Evolutionary conservation across 1,284 basidiomycete genomes (phyloP).

Genomic region (Naganishia sp.): DNA sequence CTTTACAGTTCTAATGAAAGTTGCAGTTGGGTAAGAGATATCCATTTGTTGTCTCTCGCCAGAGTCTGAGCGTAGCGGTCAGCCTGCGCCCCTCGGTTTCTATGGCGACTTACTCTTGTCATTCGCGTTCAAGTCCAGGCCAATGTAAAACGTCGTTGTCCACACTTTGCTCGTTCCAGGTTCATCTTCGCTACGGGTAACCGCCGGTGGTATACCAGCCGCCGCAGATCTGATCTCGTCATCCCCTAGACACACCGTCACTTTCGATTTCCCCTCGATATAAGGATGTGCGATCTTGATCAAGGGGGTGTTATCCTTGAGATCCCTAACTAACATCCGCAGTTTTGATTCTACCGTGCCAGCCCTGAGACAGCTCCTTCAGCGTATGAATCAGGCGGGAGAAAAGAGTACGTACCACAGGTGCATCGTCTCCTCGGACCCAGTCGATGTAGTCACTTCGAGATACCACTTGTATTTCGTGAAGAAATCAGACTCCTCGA

Average conservation of each 20-base stretch:
- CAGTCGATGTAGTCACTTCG: slow-evolving; percentile 93
- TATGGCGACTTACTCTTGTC: slow-evolving; percentile 62
- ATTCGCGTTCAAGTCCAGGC: slow-evolving; percentile 87
- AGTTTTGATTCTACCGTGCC: slow-evolving; percentile 97
- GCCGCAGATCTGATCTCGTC: slow-evolving; percentile 86
- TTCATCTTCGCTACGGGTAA: slow-evolving; percentile 75
- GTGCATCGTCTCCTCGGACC: slow-evolving; percentile 78
- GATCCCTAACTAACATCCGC: slow-evolving; percentile 94
- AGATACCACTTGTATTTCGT: slow-evolving; percentile 96
- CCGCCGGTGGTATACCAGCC: slow-evolving; percentile 64
- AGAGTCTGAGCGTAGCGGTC: slow-evolving; percentile 39
- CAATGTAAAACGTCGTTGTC: slow-evolving; percentile 96
- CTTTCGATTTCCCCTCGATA: slow-evolving; percentile 89
- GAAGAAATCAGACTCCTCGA: slow-evolving; percentile 95
- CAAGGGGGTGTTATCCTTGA: slow-evolving; percentile 85
- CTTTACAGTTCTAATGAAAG: slow-evolving; percentile 94
- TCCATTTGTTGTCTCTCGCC: slow-evolving; percentile 70
- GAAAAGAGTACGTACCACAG: slow-evolving; percentile 72
- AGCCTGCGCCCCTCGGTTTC: neutral
- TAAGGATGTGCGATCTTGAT: slow-evolving; percentile 92
- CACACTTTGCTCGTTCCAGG: slow-evolving; percentile 77
- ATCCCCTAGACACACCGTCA: slow-evolving; percentile 76
- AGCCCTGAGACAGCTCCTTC: slow-evolving; percentile 59
- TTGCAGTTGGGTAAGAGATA: slow-evolving; percentile 93
- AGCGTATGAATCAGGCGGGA: neutral